Conservation (phyloP, 106 monocot genomes). For the Ottelia alismoides region DNA sequence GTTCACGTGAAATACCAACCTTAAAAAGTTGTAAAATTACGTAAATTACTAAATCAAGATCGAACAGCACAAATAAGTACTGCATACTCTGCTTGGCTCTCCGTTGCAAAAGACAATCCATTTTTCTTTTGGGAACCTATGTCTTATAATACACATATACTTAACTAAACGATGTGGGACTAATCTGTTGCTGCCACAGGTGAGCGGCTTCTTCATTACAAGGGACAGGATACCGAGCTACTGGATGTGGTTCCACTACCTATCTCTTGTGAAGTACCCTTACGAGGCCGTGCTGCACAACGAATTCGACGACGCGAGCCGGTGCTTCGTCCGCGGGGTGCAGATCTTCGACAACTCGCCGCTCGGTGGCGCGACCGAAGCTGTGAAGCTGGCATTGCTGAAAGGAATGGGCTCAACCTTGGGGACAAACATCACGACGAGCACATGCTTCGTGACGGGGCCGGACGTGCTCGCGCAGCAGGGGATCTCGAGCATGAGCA, state of each 20-base stretch:
- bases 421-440: constrained; percentile 27
- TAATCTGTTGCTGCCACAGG: too few species aligned
- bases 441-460: constrained; percentile 51
- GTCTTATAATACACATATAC: too few species aligned
- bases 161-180: too few species aligned
- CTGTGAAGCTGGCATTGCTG: constrained; percentile 33
- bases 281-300: constrained; percentile 76
- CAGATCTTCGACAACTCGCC: constrained; percentile 86
- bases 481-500: constrained; percentile 42
- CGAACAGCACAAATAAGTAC: too few species aligned
- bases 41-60: too few species aligned
- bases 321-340: constrained; percentile 59
- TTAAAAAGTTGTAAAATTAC: too few species aligned
- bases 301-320: constrained; percentile 47
- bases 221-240: constrained; percentile 49
- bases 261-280: constrained; percentile 81
- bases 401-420: constrained; percentile 33
- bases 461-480: constrained; percentile 40
- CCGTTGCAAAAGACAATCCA: too few species aligned
- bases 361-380: constrained; percentile 22
- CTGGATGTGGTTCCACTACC: constrained; percentile 92
- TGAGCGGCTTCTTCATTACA: constrained; percentile 88
- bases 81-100: too few species aligned
- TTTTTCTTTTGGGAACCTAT: too few species aligned
- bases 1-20: too few species aligned